A percentile compares a stretch with the other conserved stretches of the same genome.
phyloP scores from a whole-genome alignment of 2,329 filamentous ascomycete genomes.

The Emericellopsis cladophorae region DNA sequence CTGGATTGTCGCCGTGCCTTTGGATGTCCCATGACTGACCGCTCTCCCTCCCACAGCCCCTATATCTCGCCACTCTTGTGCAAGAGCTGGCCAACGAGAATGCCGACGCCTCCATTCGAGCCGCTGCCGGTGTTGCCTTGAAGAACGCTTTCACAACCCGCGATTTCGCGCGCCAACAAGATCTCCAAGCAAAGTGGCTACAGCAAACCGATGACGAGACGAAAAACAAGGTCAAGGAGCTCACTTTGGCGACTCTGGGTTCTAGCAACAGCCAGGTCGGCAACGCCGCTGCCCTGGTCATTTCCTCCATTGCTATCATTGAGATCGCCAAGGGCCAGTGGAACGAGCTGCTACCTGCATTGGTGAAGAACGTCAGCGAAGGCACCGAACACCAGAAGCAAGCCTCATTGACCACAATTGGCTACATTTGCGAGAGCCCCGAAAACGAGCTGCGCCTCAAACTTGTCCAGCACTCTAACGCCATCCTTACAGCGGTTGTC shows the following conservation, averaged over 20 bases:
- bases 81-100: slow-evolving; percentile 89
- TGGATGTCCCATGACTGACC: slow-evolving; percentile 3
- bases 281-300: slow-evolving; percentile 84
- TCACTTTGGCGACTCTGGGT: slow-evolving; percentile 76
- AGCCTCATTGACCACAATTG: slow-evolving; percentile 87
- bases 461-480: slow-evolving; percentile 81
- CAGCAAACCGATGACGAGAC: slow-evolving; percentile 68
- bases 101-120: slow-evolving; percentile 71
- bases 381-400: slow-evolving; percentile 86
- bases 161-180: slow-evolving; percentile 75
- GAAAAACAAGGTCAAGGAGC: slow-evolving; percentile 77
- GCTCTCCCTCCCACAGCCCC: slow-evolving; percentile 45
- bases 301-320: slow-evolving; percentile 87
- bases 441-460: slow-evolving; percentile 74
- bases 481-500: slow-evolving; percentile 93
- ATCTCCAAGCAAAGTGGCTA: slow-evolving; percentile 90
- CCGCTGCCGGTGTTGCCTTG: slow-evolving; percentile 86
- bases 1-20: background rate
- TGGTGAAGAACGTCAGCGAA: slow-evolving; percentile 87
- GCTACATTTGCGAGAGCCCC: slow-evolving; percentile 95
- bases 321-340: slow-evolving; percentile 90
- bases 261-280: slow-evolving; percentile 75
- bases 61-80: slow-evolving; percentile 86
- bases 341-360: slow-evolving; percentile 75
- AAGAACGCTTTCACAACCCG: slow-evolving; percentile 97